Evolutionary conservation across 2,329 filamentous ascomycete genomes (phyloP), one percentile per base, ranked within the genome.

Genomic region (Fusarium heterosporum): DNA sequence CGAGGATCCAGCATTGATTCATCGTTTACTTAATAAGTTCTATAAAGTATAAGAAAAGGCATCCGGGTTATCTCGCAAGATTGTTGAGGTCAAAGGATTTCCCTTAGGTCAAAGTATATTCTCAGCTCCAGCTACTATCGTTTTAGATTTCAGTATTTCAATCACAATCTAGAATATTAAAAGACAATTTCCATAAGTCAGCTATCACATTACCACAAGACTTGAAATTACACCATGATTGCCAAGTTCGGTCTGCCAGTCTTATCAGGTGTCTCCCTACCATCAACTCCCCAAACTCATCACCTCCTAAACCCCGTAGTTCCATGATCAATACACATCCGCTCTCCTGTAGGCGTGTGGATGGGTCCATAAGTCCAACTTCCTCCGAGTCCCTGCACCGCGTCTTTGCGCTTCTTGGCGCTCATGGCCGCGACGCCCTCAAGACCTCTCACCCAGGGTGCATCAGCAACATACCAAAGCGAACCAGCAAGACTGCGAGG

Each of bases 401-500:
- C 56, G 9, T 51, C 47, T 17, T 58, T 64, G 1, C 66, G 63
- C 4, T 61, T 55, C 12, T 38, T 64, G 3, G 66, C 30, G 8
- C 41, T 61, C 66, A 70, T 69, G 0, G 58, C 66, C 12, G 66
- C 63, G 1, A 70, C 66, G 0, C 66, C 66, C 26, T 69, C 66
- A 7, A 69, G 48, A 2, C 54, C 62, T n/a, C 47, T 42, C 1
- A 70, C 48, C 66, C 66, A 69, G 0, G 66, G 66, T 2, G 66
- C 61, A 9, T 71, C 69, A 36, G 63, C 49, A 4, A 80, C 75
- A 17, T 82, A 82, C 64, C 78, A 81, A 76, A 83, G 72, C 6
- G 78, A 73, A 4, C 81, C 82, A 0, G 78, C 81, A 11, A 85
- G 72, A 6, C 74, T 82, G 22, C 80, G 78, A 29, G 82, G 83